Evolutionary conservation across 495 filamentous ascomycete species (phyloP).

Genomic region (Neurospora hispaniola): DNA sequence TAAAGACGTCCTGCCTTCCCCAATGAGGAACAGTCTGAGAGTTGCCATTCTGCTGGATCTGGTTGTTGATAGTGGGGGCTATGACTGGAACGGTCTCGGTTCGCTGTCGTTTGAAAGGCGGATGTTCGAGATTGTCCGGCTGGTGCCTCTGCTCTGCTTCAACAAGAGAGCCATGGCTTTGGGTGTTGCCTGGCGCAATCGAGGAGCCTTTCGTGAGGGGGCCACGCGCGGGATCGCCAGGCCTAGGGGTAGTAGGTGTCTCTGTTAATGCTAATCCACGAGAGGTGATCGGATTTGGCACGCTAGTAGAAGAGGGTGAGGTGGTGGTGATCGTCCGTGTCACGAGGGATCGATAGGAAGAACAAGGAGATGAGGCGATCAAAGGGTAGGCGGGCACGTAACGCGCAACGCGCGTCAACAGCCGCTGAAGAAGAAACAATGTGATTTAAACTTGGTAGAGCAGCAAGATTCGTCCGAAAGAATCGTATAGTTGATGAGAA

Average conservation of each 20-base stretch:
- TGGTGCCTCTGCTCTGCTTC: neutral
- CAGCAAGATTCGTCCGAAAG: neutral
- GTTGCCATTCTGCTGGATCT: neutral
- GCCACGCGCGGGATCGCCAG: neutral
- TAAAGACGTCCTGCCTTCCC: neutral
- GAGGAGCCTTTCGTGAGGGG: neutral
- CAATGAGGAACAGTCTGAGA: neutral
- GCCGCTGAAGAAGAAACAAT: neutral
- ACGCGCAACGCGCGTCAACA: neutral
- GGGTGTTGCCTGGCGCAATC: neutral
- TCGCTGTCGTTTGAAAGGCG: neutral
- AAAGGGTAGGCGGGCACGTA: neutral
- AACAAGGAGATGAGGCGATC: neutral
- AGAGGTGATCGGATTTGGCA: neutral
- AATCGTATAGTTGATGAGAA: neutral
- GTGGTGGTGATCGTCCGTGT: neutral
- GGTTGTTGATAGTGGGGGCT: neutral
- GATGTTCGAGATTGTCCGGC: neutral
- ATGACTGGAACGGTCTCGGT: neutral
- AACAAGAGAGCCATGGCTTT: neutral
- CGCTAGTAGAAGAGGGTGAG: neutral
- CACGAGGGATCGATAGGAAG: neutral
- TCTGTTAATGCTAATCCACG: neutral
- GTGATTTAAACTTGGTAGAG: neutral
- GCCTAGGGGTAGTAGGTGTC: neutral